phyloP scores from a whole-genome alignment of 129 eudicot species.

The Centella asiatica region DNA sequence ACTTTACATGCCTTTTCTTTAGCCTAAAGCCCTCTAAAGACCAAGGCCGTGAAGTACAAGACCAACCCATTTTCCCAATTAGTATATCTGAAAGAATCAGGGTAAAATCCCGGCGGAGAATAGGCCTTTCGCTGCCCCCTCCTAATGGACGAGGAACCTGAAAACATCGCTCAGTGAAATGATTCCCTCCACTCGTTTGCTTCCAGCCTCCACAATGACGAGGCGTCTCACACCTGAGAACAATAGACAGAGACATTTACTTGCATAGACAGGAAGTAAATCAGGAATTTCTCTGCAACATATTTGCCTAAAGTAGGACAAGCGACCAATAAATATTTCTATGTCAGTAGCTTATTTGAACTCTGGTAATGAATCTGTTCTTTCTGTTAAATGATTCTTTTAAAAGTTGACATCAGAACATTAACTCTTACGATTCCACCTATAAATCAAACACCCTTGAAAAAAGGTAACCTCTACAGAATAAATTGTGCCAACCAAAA shows the following conservation, averaged over 20 bases:
- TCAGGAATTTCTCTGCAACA: no score
- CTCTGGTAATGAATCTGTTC: no score
- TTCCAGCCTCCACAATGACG: constrained; percentile 62
- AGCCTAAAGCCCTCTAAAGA: constrained; percentile 15
- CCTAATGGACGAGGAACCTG: constrained; percentile 47
- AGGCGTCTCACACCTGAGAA: constrained; percentile 55
- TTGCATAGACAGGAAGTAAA: no score
- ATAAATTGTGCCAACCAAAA: no score
- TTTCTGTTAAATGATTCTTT: no score
- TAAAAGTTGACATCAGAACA: no score
- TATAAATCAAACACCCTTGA: no score
- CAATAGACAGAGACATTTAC: neutral
- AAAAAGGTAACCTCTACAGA: no score
- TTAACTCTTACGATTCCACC: no score
- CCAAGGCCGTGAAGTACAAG: neutral
- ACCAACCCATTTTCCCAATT: constrained; percentile 14
- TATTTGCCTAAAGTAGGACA: neutral
- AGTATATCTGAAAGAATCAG: constrained; percentile 15
- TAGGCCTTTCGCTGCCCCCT: neutral
- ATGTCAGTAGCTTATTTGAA: no score
- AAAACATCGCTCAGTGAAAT: constrained; percentile 46
- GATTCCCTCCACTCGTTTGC: constrained; percentile 60
- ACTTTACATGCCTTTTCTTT: constrained; percentile 27
- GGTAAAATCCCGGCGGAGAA: neutral
- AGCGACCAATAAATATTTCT: no score